phyloP scores from a whole-genome alignment of 345 rosid genomes.

The Isatis tinctoria region DNA sequence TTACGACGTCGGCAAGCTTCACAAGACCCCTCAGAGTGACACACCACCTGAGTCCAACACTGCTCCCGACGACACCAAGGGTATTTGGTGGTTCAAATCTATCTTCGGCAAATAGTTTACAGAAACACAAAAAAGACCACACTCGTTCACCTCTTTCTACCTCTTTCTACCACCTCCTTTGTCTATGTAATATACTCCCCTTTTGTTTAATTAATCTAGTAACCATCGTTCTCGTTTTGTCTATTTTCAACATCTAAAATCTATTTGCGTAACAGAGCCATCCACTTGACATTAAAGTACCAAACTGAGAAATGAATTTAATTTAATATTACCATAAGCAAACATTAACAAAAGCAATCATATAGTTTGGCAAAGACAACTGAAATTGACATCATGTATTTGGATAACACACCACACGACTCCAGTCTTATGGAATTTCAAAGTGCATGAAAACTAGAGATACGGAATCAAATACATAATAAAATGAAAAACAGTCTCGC shows the following conservation, averaged over 20 bases:
- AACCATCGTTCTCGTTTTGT: background rate
- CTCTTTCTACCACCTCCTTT: too few relatives aligned
- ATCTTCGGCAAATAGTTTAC: conserved; percentile 48
- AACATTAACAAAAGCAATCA: background rate
- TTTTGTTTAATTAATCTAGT: conserved; percentile 13
- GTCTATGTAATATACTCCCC: conserved; percentile 1
- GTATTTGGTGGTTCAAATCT: conserved; percentile 88
- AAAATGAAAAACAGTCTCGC: background rate
- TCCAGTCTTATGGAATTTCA: background rate
- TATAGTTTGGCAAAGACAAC: background rate
- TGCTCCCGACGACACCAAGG: conserved; percentile 60
- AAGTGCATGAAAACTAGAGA: conserved; percentile 20
- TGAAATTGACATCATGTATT: conserved; percentile 6
- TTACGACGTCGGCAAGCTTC: conserved; percentile 72
- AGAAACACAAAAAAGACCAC: background rate
- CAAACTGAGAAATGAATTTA: background rate
- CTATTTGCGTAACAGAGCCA: background rate
- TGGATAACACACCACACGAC: conserved; percentile 18
- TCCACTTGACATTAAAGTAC: background rate
- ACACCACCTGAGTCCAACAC: conserved; percentile 52
- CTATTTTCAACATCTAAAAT: background rate
- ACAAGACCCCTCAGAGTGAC: conserved; percentile 67
- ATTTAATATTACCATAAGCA: background rate
- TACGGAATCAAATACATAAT: background rate
- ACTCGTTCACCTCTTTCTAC: background rate